Percentiles rank a stretch among this genome's conserved stretches.
Conservation (phyloP, 2,329 filamentous ascomycete species). For the Fusarium nygamai region DNA sequence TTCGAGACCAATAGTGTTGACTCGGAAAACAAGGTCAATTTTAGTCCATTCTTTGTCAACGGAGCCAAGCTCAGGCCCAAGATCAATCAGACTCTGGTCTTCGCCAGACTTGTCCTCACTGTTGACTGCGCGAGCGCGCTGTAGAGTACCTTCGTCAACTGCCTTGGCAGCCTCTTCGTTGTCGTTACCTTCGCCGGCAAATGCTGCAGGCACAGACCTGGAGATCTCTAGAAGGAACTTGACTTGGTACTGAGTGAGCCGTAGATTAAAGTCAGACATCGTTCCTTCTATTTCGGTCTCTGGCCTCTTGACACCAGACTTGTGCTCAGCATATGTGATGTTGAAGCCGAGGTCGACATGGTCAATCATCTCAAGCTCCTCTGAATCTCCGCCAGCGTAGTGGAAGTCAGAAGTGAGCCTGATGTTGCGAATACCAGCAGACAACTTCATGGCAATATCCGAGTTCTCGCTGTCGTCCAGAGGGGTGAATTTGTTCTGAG, state of each 20-base stretch:
- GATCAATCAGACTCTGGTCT: constrained; percentile 60
- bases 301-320: constrained; percentile 77
- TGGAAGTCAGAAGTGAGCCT: constrained; percentile 89
- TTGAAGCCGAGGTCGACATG: constrained; percentile 95
- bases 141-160: constrained; percentile 67
- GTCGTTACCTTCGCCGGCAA: constrained; percentile 73
- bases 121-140: constrained; percentile 57
- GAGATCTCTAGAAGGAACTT: constrained; percentile 90
- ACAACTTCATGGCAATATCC: constrained; percentile 86
- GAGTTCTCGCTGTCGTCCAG: constrained; percentile 80
- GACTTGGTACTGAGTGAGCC: constrained; percentile 89
- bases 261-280: constrained; percentile 93
- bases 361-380: constrained; percentile 96
- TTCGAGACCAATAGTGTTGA: constrained; percentile 88
- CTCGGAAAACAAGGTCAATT: constrained; percentile 89
- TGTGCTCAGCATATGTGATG: constrained; percentile 91
- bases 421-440: constrained; percentile 91
- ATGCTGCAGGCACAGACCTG: constrained; percentile 86
- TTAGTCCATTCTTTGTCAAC: constrained; percentile 85
- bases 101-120: constrained; percentile 46
- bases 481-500: constrained; percentile 89
- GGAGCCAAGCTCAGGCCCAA: constrained; percentile 76
- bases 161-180: constrained; percentile 79
- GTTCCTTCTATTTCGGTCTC: constrained; percentile 91
- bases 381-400: constrained; percentile 75